Percentiles rank a stretch among this genome's conserved stretches.
phyloP scores from a whole-genome alignment of 371 early-diverging fungal genomes.

The Nematocida sp. region DNA sequence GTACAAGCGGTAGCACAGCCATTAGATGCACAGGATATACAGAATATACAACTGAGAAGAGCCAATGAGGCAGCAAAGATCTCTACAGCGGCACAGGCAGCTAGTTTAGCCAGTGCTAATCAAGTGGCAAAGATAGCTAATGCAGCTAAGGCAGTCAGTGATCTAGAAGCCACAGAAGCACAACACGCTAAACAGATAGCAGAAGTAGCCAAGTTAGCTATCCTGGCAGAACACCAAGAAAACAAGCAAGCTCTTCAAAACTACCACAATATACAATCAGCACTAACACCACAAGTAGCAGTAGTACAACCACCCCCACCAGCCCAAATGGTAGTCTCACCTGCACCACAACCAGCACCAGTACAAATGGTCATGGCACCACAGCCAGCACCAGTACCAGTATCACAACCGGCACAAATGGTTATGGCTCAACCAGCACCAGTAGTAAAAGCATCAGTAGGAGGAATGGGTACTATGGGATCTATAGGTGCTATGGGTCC shows the following conservation, averaged over 20 bases:
- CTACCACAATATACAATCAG: not conserved
- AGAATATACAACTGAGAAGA: not conserved
- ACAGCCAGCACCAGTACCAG: slow-evolving; percentile 6
- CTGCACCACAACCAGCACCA: not conserved
- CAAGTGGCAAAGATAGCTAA: slow-evolving; percentile 16
- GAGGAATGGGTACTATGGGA: too few species aligned
- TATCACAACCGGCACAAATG: not conserved
- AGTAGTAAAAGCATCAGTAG: not conserved
- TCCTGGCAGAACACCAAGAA: not conserved
- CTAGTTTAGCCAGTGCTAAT: slow-evolving; percentile 20
- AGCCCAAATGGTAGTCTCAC: not conserved
- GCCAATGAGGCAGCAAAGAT: not conserved
- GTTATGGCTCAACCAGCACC: slow-evolving; percentile 16
- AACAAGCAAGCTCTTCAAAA: not conserved
- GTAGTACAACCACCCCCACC: not conserved
- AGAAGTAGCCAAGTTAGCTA: slow-evolving; percentile 5
- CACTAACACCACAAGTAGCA: not conserved
- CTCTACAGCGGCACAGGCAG: slow-evolving; percentile 2
- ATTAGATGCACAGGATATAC: not conserved
- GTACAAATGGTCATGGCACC: not conserved
- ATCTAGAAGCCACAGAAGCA: slow-evolving; percentile 9
- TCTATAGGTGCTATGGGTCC: too few species aligned
- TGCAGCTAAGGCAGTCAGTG: slow-evolving; percentile 21
- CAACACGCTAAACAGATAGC: slow-evolving; percentile 22
- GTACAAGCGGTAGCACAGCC: not conserved